A percentile compares a stretch with the other conserved stretches of the same genome.
These are phyloP conservation scores for Malus hybrid DNA, from an alignment of 331 rosid genomes.

Conservation along the genomic window DNA sequence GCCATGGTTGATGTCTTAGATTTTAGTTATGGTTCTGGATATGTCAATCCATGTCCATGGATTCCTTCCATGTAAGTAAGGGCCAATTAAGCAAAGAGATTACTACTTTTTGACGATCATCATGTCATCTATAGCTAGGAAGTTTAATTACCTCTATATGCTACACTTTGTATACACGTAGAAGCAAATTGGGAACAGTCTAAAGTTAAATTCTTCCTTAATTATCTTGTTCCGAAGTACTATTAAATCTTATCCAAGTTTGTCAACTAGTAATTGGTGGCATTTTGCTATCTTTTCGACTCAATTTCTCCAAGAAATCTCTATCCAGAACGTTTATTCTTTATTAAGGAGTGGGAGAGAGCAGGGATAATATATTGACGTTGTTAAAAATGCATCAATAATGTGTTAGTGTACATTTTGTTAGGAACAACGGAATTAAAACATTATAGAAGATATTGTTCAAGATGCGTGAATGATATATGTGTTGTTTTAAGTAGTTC, in stretches of 20 bases:
- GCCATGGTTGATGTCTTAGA: conserved; percentile 80
- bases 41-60: neutral
- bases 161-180: neutral
- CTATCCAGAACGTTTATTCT: no score
- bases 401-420: neutral
- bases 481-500: neutral
- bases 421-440: neutral
- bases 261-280: neutral
- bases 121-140: neutral
- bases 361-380: no score
- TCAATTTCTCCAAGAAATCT: no score
- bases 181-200: neutral
- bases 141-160: neutral
- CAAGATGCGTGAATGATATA: neutral
- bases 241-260: neutral
- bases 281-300: neutral
- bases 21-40: conserved; percentile 37
- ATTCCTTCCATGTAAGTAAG: neutral
- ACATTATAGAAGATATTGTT: no score
- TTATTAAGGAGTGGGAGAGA: no score
- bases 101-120: neutral
- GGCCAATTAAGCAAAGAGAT: neutral
- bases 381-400: no score
- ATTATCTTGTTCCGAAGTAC: neutral
- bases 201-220: neutral